Evolutionary conservation across 2,329 filamentous ascomycete genomes (phyloP), one percentile per base, ranked within the genome.

Genomic region (Colletotrichum phormii): DNA sequence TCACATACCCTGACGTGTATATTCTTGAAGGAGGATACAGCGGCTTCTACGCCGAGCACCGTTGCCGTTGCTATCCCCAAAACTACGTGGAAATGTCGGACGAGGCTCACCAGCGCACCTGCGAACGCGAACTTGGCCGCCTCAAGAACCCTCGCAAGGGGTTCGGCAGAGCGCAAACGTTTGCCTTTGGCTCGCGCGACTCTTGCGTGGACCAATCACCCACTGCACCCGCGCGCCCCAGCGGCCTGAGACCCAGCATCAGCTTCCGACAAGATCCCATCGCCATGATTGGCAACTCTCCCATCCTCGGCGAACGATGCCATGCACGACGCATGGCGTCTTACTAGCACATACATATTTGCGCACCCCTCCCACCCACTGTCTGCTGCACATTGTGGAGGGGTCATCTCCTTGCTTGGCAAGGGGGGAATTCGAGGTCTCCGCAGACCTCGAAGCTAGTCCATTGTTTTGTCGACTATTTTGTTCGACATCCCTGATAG

Each of bases 11-110:
- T 2, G 97, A 99, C 82, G 92, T 98, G 76, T 99, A 99, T 83
- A 98, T 99, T 78, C 88, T 99, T 53, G 95, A 98, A 76, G 97
- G 97, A 73, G 97, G 97, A 55, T 99, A 99, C 86, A 98, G 95
- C 82, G 91, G 91, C 33, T 99, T 99, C 87, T 99, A 96, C 82
- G 86, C 89, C 29, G 88, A 94, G 75, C 91, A 98, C 81, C 91
- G 92, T 64, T 85, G 89, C 59, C 91, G 95, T 74, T 99, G 97
- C 87, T 97, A 92, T 78, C 97, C 97, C 26, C 95, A 97, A 79
- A 95, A 96, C 80, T 99, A 99, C 80, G 94, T 99, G 72, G 95
- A 97, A 83, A 99, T 99, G 97, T 93, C 92, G 76, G 94, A 94
- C 76, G 93, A 96, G 80, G 94, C 96, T 81, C 95, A 99, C 83